These are phyloP conservation scores for Coffea canephora DNA, from an alignment of 257 asterid genomes.

Conservation along the genomic window DNA sequence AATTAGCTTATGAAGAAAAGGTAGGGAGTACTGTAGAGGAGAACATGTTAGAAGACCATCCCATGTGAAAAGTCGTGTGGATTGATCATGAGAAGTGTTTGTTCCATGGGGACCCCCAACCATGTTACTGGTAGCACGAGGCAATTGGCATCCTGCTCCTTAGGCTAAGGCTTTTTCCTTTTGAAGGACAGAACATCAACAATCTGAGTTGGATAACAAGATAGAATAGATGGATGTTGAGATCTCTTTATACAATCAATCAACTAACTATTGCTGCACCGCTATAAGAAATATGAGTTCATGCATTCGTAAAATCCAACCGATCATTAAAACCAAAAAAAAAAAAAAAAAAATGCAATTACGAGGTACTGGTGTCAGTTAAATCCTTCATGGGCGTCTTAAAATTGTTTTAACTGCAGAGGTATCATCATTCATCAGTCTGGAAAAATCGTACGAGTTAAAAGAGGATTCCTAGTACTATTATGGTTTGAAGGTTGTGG, in stretches of 20 bases:
- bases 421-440: not conserved
- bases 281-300: not conserved
- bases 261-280: not conserved
- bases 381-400: not conserved
- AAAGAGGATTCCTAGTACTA: not conserved
- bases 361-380: not conserved
- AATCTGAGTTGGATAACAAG: conserved; percentile 22
- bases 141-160: conserved; percentile 8
- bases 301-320: not conserved
- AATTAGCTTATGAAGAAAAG: conserved; percentile 14
- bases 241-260: conserved; percentile 1
- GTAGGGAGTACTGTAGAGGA: conserved; percentile 13
- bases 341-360: not conserved
- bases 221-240: not conserved
- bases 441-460: not conserved
- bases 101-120: conserved; percentile 15
- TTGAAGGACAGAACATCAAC: conserved; percentile 12
- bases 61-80: conserved; percentile 39
- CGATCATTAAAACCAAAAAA: no score
- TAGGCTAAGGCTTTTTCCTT: conserved; percentile 11
- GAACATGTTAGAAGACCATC: conserved; percentile 33
- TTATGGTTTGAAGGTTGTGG: not conserved
- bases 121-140: conserved; percentile 18
- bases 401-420: not conserved
- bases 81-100: conserved; percentile 27